Evolutionary conservation across 2,329 filamentous ascomycete species (phyloP).

Genomic region (Diaporthe sp.): DNA sequence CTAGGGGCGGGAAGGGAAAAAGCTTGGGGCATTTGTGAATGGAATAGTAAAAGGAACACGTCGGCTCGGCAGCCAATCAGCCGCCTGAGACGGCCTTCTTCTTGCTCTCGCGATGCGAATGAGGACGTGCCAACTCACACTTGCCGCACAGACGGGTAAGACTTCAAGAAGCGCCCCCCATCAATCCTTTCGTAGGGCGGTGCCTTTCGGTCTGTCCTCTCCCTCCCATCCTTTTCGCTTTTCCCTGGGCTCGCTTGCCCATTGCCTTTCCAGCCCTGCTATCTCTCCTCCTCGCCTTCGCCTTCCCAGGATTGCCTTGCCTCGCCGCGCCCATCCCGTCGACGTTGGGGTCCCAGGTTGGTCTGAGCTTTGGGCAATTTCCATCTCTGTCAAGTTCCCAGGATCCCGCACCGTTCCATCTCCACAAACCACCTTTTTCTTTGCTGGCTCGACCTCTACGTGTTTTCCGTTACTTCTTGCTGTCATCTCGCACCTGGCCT

Average conservation of each 20-base stretch:
- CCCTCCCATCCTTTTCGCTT: background rate
- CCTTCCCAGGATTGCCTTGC: background rate
- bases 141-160: slow-evolving; percentile 36
- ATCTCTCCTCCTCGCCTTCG: background rate
- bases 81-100: slow-evolving; percentile 35
- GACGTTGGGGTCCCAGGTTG: slow-evolving; percentile 17
- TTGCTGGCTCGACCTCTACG: slow-evolving; percentile 14
- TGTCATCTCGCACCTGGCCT: background rate
- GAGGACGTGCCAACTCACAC: slow-evolving; percentile 35
- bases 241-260: background rate
- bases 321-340: background rate
- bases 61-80: slow-evolving; percentile 37
- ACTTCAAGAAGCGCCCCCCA: slow-evolving; percentile 35
- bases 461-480: background rate
- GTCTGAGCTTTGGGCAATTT: slow-evolving; percentile 30
- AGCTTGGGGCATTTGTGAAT: slow-evolving; percentile 7
- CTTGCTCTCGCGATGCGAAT: slow-evolving; percentile 37
- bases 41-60: slow-evolving; percentile 20
- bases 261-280: background rate
- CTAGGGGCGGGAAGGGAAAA: background rate
- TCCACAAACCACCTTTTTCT: slow-evolving; percentile 35
- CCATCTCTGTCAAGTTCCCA: slow-evolving; percentile 29
- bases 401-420: slow-evolving; percentile 16
- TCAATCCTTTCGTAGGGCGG: slow-evolving; percentile 4
- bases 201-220: slow-evolving; percentile 2